A percentile compares a stretch with the other conserved stretches of the same genome.
These are phyloP conservation scores for Plasmodium reichenowi DNA, from an alignment of 169 alveolate species.

Conservation along the genomic window DNA sequence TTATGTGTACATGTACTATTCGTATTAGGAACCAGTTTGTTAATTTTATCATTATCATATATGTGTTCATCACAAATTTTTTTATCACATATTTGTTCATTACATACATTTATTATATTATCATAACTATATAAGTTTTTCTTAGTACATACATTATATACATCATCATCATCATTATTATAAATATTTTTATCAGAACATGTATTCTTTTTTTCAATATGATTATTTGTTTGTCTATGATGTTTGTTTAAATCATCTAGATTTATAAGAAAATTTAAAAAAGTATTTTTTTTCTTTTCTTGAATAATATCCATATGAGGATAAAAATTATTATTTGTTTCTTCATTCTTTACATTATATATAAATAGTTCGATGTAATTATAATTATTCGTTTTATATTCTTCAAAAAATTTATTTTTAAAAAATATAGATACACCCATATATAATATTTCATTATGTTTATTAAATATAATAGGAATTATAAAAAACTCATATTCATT, in stretches of 20 bases:
- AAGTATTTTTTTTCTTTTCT: background rate
- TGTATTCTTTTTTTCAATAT: background rate
- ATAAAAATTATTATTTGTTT: background rate
- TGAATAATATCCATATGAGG: conserved; percentile 4
- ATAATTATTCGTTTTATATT: conserved; percentile 36
- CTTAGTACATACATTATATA: background rate
- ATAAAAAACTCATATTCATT: conserved; percentile 52
- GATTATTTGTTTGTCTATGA: background rate
- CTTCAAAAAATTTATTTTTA: conserved; percentile 33
- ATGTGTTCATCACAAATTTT: too few relatives aligned
- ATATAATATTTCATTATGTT: conserved; percentile 60
- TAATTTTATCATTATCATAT: too few relatives aligned
- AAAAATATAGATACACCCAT: conserved; percentile 64
- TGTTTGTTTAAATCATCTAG: conserved; percentile 22
- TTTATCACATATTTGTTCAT: too few relatives aligned
- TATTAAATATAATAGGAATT: conserved; percentile 50
- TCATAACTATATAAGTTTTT: background rate
- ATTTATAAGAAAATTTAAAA: conserved; percentile 30
- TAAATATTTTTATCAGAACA: background rate
- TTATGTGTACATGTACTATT: too few relatives aligned
- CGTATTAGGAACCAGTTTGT: too few relatives aligned
- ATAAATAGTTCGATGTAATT: conserved; percentile 60
- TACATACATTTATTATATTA: background rate
- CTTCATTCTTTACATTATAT: conserved; percentile 4
- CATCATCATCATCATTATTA: background rate